phyloP scores from a whole-genome alignment of 768 basidiomycete genomes.

The Kwoniella europaea region DNA sequence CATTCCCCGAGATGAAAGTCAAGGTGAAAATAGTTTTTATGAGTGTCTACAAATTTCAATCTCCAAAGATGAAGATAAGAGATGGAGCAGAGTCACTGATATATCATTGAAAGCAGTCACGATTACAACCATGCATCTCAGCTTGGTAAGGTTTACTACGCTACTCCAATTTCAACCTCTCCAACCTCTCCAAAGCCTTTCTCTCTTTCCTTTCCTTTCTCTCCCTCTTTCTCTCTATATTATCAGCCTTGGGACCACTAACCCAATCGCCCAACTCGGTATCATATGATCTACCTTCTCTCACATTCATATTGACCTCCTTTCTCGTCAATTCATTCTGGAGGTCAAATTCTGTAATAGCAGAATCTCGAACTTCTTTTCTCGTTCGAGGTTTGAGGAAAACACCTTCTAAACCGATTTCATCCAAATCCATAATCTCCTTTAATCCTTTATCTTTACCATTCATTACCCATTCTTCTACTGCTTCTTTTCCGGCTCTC shows the following conservation, averaged over 20 bases:
- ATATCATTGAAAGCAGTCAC: no score
- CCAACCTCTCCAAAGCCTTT: conserved; percentile 30
- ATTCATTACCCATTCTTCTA: conserved; percentile 44
- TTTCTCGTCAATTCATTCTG: conserved; percentile 26
- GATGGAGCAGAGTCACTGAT: no score
- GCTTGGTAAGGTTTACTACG: not conserved
- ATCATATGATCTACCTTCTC: conserved; percentile 23
- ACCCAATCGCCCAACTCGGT: conserved; percentile 28
- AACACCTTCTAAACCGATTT: conserved; percentile 45
- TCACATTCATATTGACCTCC: conserved; percentile 30
- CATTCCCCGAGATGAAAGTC: no score
- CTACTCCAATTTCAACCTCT: conserved; percentile 16
- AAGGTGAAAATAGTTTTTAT: no score
- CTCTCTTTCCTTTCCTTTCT: conserved; percentile 32
- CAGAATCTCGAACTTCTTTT: conserved; percentile 52
- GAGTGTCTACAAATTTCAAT: no score
- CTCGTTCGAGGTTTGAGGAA: conserved; percentile 42
- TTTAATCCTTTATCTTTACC: conserved; percentile 45
- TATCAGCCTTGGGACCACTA: conserved; percentile 27
- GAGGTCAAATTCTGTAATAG: conserved; percentile 41
- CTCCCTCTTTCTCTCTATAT: conserved; percentile 26
- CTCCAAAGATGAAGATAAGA: no score
- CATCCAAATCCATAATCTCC: conserved; percentile 29
- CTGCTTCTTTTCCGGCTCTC: conserved; percentile 27
- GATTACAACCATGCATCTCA: not conserved